Evolutionary conservation across 352 stramenopile species (phyloP), one percentile per base, ranked within the genome.

Genomic region (Phytophthora brassicae): DNA sequence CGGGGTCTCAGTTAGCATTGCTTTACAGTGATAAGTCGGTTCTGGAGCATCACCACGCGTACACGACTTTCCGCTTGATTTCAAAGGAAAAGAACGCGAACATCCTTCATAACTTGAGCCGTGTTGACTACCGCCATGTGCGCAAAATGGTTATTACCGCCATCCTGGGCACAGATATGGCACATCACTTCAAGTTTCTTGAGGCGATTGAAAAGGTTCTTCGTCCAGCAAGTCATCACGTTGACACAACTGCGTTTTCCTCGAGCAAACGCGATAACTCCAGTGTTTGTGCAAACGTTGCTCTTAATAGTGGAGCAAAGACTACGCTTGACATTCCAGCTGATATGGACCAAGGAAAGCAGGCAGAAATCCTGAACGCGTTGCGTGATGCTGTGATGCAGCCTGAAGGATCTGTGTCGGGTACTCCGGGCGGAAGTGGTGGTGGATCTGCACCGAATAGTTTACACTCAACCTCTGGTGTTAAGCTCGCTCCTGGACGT

Each of bases 81-180:
- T 66, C 72, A 19, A 95, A 95, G 67, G 75, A 86, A 22, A 94
- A 96, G 55, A 82, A 85, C 13, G 81, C 80, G 6, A 93, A 97
- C 56, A 91, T 96, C 38, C 55, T 98, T 33, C 75, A 89, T 44
- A 84, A 91, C 28, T 51, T 97, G 26, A 70, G 77, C n/a, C 58
- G 73, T 3, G 65, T 70, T 2, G 82, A 96, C 39, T 94, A 87
- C 50, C 75, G 84, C 4, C 77, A 94, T 49, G 68, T 95, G 31
- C 84, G 92, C 35, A 94, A 97, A 64, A 77, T 95, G 63, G 90
- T 98, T 43, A 81, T 96, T 38, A 85, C 75, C 14, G 82, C 81
- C 1, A 96, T 98, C 47, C 55, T 98, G 20, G 79, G 86, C 22
- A 98, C 92, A 12, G 92, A 98, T 56, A 96, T 97, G 84, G 87